Evolutionary conservation across 129 eudicot species (phyloP).

Genomic region (Oenanthe sinensis): DNA sequence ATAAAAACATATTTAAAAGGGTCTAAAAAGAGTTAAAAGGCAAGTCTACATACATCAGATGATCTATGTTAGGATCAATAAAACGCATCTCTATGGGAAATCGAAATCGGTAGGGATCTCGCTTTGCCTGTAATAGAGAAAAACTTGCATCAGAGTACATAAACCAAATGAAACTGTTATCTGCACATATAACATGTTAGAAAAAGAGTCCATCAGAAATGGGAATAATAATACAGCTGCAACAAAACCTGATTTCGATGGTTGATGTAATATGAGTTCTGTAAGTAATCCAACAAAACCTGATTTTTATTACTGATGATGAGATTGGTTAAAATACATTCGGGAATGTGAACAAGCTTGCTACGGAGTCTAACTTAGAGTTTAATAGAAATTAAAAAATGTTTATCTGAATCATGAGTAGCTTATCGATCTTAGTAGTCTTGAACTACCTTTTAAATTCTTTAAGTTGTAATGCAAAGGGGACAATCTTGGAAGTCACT

Average conservation of each 20-base stretch:
- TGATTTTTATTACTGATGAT: background rate
- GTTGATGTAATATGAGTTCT: background rate
- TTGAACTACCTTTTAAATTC: background rate
- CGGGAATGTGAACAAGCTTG: background rate
- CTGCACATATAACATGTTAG: background rate
- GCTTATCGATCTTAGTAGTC: background rate
- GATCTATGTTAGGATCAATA: conserved; percentile 92
- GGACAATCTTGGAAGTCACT: background rate
- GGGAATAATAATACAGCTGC: background rate
- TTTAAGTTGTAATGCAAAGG: background rate
- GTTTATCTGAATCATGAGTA: background rate
- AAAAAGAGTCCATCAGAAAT: background rate
- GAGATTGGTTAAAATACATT: background rate
- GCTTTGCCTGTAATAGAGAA: conserved; percentile 66
- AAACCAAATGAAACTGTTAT: background rate
- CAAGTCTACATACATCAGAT: conserved; percentile 56
- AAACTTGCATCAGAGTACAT: conserved; percentile 4
- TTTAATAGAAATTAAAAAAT: background rate
- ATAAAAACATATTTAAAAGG: background rate
- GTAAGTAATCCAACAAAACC: background rate
- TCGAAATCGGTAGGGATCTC: conserved; percentile 93
- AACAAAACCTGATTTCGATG: background rate
- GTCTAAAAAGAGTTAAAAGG: conserved; percentile 6
- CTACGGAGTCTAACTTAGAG: background rate
- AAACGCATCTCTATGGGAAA: conserved; percentile 97